Conservation (phyloP, 805 yeast genomes). For the Isabelozyma gotoi region DNA sequence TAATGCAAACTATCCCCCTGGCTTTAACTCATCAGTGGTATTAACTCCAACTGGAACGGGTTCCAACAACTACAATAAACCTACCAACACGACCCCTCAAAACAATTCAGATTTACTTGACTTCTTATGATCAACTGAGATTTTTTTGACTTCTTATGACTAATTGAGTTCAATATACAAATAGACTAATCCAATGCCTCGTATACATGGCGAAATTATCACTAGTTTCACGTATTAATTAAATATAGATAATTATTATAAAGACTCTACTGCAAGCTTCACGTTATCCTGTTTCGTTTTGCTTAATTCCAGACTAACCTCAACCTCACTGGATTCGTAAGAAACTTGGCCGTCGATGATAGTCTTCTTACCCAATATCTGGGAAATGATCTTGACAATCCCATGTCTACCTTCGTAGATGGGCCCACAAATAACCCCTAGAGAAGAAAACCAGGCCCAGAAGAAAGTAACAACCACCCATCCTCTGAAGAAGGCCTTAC, state of each 20-base stretch:
- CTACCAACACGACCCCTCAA: conserved; percentile 1
- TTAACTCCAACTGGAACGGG: conserved; percentile 23
- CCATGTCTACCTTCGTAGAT: conserved; percentile 7
- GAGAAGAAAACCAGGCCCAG: conserved; percentile 23
- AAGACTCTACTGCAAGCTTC: too few species aligned
- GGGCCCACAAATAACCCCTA: conserved; percentile 10
- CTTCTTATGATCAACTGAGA: conserved; percentile 3
- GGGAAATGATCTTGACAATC: neutral
- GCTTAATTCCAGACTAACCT: neutral
- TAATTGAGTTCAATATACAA: too few species aligned
- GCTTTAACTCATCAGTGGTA: conserved; percentile 25
- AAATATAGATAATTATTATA: too few species aligned
- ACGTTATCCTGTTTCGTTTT: neutral
- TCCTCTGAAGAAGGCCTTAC: conserved; percentile 21
- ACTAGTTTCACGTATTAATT: too few species aligned
- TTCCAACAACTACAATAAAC: neutral
- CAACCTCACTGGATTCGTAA: neutral
- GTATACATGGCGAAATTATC: too few species aligned
- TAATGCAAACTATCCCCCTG: conserved; percentile 28
- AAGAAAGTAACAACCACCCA: conserved; percentile 25
- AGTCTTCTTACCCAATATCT: neutral
- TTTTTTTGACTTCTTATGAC: conserved; percentile 3
- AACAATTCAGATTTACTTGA: conserved; percentile 7
- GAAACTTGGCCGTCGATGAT: neutral
- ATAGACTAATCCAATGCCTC: too few species aligned